These are phyloP conservation scores for Iris macrosiphon DNA, from an alignment of 106 monocot species.

Conservation along the genomic window DNA sequence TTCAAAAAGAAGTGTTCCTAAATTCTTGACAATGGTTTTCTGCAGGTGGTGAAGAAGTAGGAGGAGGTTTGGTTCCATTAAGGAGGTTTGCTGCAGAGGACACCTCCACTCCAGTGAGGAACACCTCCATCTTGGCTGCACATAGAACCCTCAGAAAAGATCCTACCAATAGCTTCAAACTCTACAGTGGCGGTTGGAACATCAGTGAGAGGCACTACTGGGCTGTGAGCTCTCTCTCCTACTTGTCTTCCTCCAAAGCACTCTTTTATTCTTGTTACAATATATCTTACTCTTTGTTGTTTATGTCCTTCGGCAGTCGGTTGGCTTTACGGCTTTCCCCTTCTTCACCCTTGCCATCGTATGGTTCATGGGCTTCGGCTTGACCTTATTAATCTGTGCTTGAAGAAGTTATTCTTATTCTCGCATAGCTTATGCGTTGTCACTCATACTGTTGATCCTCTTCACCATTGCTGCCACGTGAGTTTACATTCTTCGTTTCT, in stretches of 20 bases:
- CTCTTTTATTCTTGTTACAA: too few relatives aligned
- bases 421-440: conserved; percentile 34
- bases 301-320: conserved; percentile 45
- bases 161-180: conserved; percentile 47
- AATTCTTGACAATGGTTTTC: neutral
- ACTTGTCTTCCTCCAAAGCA: neutral
- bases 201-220: conserved; percentile 81
- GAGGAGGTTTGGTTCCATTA: conserved; percentile 10
- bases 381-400: conserved; percentile 43
- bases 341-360: conserved; percentile 34
- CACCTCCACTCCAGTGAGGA: conserved; percentile 4
- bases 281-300: neutral
- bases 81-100: conserved; percentile 27
- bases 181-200: conserved; percentile 89
- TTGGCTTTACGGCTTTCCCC: conserved; percentile 51
- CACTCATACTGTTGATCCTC: conserved; percentile 55
- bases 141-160: conserved; percentile 64
- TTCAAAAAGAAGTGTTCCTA: too few relatives aligned
- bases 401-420: conserved; percentile 59
- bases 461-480: conserved; percentile 71
- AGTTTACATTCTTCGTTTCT: neutral
- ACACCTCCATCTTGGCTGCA: conserved; percentile 52
- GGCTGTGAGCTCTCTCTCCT: conserved; percentile 49
- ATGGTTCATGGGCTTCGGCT: conserved; percentile 74
- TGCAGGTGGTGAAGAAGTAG: neutral